Evolutionary conservation across 1,284 basidiomycete species (phyloP).

Genomic region (Psilocybe mexicana): DNA sequence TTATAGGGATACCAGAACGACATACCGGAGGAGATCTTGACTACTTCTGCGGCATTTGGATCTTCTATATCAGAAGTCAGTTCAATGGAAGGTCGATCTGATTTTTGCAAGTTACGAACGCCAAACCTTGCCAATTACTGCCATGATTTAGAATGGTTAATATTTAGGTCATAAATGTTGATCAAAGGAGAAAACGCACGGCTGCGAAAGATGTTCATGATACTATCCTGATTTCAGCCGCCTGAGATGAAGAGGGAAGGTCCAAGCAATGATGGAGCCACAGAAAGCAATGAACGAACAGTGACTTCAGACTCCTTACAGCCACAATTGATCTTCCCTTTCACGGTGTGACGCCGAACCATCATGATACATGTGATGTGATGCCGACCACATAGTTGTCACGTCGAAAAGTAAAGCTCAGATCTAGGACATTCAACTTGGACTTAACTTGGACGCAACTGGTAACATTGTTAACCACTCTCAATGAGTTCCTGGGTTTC

Average conservation of each 20-base stretch:
- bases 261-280: conserved; percentile 12
- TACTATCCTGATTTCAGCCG: conserved; percentile 1
- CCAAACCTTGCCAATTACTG: conserved; percentile 94
- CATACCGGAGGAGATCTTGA: conserved; percentile 80
- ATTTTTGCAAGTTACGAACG: conserved; percentile 56
- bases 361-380: not conserved
- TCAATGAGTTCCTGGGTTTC: too few species aligned
- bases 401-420: too few species aligned
- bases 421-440: too few species aligned
- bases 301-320: conserved; percentile 1
- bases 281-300: conserved; percentile 14
- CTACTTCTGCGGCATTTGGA: conserved; percentile 88
- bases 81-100: conserved; percentile 12
- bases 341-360: conserved; percentile 34
- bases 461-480: too few species aligned
- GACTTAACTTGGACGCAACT: too few species aligned
- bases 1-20: not conserved
- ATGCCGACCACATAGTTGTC: not conserved
- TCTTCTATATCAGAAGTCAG: conserved; percentile 54
- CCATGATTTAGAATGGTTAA: conserved; percentile 14
- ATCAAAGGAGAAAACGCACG: conserved; percentile 51
- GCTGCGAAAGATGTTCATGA: conserved; percentile 67
- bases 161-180: not conserved
- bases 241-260: conserved; percentile 15
- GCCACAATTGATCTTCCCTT: conserved; percentile 19